phyloP scores from a whole-genome alignment of 495 filamentous ascomycete genomes.

The Daldinia caldariorum region DNA sequence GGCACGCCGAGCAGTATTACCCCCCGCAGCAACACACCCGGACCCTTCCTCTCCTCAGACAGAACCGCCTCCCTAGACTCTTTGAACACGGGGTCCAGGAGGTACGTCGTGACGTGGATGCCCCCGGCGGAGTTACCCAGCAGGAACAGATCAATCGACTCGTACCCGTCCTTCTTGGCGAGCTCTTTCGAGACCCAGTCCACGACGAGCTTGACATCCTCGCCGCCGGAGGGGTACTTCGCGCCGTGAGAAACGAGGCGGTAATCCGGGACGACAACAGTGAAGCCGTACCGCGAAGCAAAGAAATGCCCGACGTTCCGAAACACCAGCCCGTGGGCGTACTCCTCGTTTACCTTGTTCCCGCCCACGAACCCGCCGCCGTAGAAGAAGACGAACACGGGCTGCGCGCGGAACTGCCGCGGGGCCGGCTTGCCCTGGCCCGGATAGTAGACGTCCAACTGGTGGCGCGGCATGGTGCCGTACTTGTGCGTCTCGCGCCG shows the following conservation, averaged over 20 bases:
- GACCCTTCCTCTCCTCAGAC: slow-evolving; percentile 28
- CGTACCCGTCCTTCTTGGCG: slow-evolving; percentile 33
- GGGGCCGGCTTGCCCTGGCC: slow-evolving; percentile 6
- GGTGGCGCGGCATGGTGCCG: slow-evolving; percentile 49
- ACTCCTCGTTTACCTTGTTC: slow-evolving; percentile 43
- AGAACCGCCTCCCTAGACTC: slow-evolving; percentile 37
- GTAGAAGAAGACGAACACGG: slow-evolving; percentile 56
- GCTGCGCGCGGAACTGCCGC: slow-evolving; percentile 28
- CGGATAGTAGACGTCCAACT: slow-evolving; percentile 55
- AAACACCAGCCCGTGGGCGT: slow-evolving; percentile 48
- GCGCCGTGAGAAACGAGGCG: slow-evolving; percentile 53
- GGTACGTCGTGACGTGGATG: slow-evolving; percentile 52
- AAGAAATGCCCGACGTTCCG: slow-evolving; percentile 56
- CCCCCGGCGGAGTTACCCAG: slow-evolving; percentile 59
- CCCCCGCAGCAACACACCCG: slow-evolving; percentile 48
- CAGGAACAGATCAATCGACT: slow-evolving; percentile 51
- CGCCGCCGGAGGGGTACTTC: slow-evolving; percentile 53
- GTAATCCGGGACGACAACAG: slow-evolving; percentile 55
- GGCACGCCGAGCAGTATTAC: slow-evolving; percentile 51
- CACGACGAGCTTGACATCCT: slow-evolving; percentile 51
- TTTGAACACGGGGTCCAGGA: slow-evolving; percentile 46
- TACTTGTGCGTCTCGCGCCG: slow-evolving; percentile 48
- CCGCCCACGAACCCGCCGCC: slow-evolving; percentile 56
- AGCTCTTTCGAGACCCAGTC: slow-evolving; percentile 48
- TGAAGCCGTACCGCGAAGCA: slow-evolving; percentile 49